Evolutionary conservation across 169 alveolate species (phyloP), one percentile per base, ranked within the genome.

Genomic region (Theileria annulata): DNA sequence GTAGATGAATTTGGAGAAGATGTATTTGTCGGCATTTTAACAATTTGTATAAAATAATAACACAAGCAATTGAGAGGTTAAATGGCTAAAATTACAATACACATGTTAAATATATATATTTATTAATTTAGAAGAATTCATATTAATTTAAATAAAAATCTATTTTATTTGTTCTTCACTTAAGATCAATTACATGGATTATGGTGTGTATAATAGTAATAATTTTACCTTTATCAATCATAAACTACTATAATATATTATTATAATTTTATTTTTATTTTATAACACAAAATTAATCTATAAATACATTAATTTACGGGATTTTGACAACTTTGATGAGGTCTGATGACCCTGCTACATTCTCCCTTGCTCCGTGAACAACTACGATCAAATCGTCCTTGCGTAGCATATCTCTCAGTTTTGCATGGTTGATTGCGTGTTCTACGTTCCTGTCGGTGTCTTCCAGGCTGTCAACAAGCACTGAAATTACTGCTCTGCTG

Each of bases 321-420:
- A 91, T 93, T 30, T 77, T 77, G 19, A 93, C 86, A 21, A 97
- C 96, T 86, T 96, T 96, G 90, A 97, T 87, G 67, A 96, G 93
- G 87, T 96, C 95, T 42, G 98, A 87, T 70, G 95, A 87, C 47
- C 99, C 99, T 1, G 99, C 95, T 56, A 94, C 94, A 81, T 95
- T 97, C 79, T 96, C 99, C 84, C 93, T 92, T 72, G 93, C 93
- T 47, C 99, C 99, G 77, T 96, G 99, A 51, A 97, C 96, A 12
- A 96, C 97, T 5, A 96, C 95, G 5, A 92, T 98, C 60, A 88
- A 91, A 73, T 96, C 97, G 19, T 99, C 99, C 25, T 92, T 71
- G 59, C 91, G 91, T 42, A 92, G 95, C 30, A 94, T 71, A 62
- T 93, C 94, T 78, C 88, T 78, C 71, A 92, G 97, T 92, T 97